Base-by-base conservation (phyloP, 768 basidiomycete species). In the Hericium rajendrae region DNA sequence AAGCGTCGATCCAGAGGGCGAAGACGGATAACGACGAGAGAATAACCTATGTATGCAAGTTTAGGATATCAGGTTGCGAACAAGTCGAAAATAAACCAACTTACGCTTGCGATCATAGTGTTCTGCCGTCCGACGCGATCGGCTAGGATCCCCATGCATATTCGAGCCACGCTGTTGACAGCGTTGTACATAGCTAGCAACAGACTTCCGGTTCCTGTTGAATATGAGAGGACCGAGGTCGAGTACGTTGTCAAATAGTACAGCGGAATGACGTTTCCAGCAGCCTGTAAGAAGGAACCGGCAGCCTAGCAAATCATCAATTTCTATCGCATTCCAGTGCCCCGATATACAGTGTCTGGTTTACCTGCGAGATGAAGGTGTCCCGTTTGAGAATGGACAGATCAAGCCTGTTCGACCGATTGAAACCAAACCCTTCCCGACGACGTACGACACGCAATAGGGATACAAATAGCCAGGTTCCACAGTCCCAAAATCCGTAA, bases 171-270 rank as follows among this genome's bases (percentile, higher is more conserved):
- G 62, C 73, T 75, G 62, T 76, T 78, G 22, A 76, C 73, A 12
- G 65, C 76, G 55, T 72, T 75, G 60, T 74, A 73, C 20, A 77
- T 61, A 0, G 76, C 73, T 20, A 78, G 64, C 6, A 78, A 66
- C 18, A 72, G 53, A 65, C 71, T 72, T 12, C 70, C 74, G 2
- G 69, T 73, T 2, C 67, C 66, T 18, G 67, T 59, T 4, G 75
- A 71, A 55, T 71, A 73, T n/a, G 66, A 61, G 16, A 77, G 65
- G 6, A 78, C 71, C 2, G 72, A 69, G 13, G 68, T 64, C 4
- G 74, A 73, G 64, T 77, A 77, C 2, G 72, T 73, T 0, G 73
- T 70, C 57, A 76, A 63, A 64, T 75, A 78, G 59, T 76, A 76
- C 16, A 72, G 64, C 0, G 76, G 77, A 24, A 77, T 71, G 57